Evolutionary conservation across 2,329 filamentous ascomycete species (phyloP).

Genomic region (Claviceps sp.): DNA sequence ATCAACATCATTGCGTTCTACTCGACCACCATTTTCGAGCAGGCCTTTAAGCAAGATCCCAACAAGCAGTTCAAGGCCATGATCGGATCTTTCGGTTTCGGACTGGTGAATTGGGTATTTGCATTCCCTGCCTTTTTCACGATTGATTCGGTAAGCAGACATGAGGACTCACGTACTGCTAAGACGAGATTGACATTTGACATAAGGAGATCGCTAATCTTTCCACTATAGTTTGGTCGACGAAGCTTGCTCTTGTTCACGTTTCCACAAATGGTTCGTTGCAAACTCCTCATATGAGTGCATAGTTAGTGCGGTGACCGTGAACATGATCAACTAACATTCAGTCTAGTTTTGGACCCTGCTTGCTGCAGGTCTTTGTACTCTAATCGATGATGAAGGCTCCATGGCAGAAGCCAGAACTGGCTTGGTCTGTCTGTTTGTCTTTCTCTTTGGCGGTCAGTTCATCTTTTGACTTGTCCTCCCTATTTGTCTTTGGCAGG

Average conservation of each 20-base stretch:
- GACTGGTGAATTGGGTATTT: slow-evolving; percentile 49
- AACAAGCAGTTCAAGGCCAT: slow-evolving; percentile 32
- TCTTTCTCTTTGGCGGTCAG: slow-evolving; percentile 46
- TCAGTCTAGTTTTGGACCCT: slow-evolving; percentile 32
- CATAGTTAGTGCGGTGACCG: too few species aligned
- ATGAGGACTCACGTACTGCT: too few species aligned
- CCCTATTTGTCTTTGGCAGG: too few species aligned
- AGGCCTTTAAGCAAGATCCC: slow-evolving; percentile 38
- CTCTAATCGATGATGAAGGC: slow-evolving; percentile 17
- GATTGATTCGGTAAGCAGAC: slow-evolving; percentile 38
- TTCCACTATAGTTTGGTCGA: slow-evolving; percentile 35
- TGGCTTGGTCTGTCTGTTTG: slow-evolving; percentile 44
- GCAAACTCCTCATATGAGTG: neutral
- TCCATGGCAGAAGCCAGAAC: slow-evolving; percentile 28
- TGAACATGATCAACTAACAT: neutral
- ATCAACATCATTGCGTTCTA: slow-evolving; percentile 66
- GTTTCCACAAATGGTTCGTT: slow-evolving; percentile 49
- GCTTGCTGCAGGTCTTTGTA: slow-evolving; percentile 28
- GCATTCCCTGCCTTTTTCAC: slow-evolving; percentile 54
- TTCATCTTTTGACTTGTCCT: neutral
- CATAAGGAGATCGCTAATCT: slow-evolving; percentile 5
- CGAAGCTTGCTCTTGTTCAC: slow-evolving; percentile 49
- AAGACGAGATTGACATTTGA: neutral
- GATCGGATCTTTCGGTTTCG: slow-evolving; percentile 33
- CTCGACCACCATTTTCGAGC: slow-evolving; percentile 46